Conservation (phyloP, 352 stramenopile genomes). For the Peronospora farinosa region DNA sequence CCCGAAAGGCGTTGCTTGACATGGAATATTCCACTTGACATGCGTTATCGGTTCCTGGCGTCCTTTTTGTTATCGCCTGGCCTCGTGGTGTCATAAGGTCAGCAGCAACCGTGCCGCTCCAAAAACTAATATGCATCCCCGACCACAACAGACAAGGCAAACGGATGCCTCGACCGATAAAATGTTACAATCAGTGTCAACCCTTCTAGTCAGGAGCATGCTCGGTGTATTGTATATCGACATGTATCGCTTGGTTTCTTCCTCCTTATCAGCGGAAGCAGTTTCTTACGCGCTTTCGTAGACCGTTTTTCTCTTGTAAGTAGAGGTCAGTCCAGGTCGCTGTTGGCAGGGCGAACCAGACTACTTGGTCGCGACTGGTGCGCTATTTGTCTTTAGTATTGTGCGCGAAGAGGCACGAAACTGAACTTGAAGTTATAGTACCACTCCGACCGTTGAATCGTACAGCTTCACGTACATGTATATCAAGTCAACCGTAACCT, state of each 20-base stretch:
- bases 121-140: constrained; percentile 1
- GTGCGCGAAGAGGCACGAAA: constrained; percentile 26
- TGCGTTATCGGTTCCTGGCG: constrained; percentile 29
- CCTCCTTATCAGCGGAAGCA: constrained; percentile 12
- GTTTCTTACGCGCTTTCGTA: constrained; percentile 24
- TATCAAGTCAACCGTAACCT: not conserved
- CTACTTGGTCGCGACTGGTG: not conserved
- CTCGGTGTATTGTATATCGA: not conserved
- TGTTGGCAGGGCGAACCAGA: constrained; percentile 19
- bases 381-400: constrained; percentile 2
- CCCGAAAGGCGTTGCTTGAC: constrained; percentile 21
- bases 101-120: constrained; percentile 15
- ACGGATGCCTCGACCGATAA: not conserved
- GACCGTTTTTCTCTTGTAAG: constrained; percentile 16
- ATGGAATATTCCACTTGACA: constrained; percentile 40
- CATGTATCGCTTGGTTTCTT: not conserved
- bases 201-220: not conserved
- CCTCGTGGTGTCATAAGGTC: constrained; percentile 27
- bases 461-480: constrained; percentile 2
- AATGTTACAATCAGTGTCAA: not conserved
- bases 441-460: constrained; percentile 25
- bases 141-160: not conserved
- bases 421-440: constrained; percentile 31
- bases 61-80: constrained; percentile 29
- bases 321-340: constrained; percentile 6